A percentile compares a stretch with the other conserved stretches of the same genome.
phyloP scores from a whole-genome alignment of 257 asterid genomes.

The Solanum acaule region DNA sequence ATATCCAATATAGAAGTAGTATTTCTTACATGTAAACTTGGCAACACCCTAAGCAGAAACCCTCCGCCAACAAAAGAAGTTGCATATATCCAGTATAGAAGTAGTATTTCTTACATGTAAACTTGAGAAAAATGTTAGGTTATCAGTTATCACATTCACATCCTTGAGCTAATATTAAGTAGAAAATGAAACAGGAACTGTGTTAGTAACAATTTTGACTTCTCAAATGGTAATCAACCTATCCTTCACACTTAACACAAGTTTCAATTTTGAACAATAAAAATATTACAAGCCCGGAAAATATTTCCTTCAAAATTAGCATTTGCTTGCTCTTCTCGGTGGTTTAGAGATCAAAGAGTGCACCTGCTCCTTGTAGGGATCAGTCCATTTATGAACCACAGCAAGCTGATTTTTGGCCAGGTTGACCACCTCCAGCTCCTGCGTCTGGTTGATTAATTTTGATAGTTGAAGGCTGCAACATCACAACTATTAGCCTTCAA shows the following conservation, averaged over 20 bases:
- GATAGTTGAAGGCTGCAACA: constrained; percentile 6
- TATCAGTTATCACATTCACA: background rate
- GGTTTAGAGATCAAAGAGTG: background rate
- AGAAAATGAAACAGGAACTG: background rate
- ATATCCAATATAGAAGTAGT: too few relatives aligned
- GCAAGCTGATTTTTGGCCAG: constrained; percentile 4
- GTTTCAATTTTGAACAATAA: constrained; percentile 1
- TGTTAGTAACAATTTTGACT: background rate
- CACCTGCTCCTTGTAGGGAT: background rate
- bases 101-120: background rate
- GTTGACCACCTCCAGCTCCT: constrained; percentile 3
- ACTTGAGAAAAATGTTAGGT: background rate
- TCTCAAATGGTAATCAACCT: constrained; percentile 1
- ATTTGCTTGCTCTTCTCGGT: background rate
- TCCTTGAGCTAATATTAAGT: background rate
- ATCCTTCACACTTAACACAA: constrained; percentile 25
- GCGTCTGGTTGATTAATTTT: background rate
- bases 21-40: too few relatives aligned
- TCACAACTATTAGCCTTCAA: background rate
- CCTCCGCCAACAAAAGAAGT: background rate
- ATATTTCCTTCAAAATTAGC: constrained; percentile 20
- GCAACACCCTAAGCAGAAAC: too few relatives aligned
- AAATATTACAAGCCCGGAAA: constrained; percentile 16
- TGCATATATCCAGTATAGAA: background rate
- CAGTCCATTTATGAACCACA: constrained; percentile 5